These are phyloP conservation scores for Boletus rubescentipes DNA, from an alignment of 768 basidiomycete genomes.

Conservation along the genomic window DNA sequence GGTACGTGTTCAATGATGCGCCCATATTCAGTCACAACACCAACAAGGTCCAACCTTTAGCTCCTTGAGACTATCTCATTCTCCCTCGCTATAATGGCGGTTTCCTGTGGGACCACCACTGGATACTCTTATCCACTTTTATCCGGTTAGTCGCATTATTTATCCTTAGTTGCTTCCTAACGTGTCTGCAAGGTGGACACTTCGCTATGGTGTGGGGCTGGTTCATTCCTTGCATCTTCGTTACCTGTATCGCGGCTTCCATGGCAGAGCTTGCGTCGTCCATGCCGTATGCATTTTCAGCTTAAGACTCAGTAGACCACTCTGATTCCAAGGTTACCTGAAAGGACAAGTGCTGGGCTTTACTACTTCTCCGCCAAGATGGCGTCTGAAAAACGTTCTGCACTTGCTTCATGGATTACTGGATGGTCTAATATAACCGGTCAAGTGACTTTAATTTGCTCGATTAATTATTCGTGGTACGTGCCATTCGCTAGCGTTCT, in stretches of 20 bases:
- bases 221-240: constrained; percentile 16
- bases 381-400: constrained; percentile 23
- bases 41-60: neutral
- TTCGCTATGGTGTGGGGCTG: constrained; percentile 23
- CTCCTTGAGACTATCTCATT: constrained; percentile 26
- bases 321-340: no score
- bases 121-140: constrained; percentile 4
- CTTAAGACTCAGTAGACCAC: neutral
- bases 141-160: constrained; percentile 10
- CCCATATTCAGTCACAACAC: neutral
- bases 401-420: constrained; percentile 29
- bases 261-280: constrained; percentile 11
- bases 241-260: constrained; percentile 11
- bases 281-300: constrained; percentile 1
- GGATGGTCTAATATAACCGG: constrained; percentile 31
- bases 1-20: constrained; percentile 2
- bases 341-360: constrained; percentile 26
- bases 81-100: constrained; percentile 24
- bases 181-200: constrained; percentile 10
- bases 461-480: constrained; percentile 21
- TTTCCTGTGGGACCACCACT: constrained; percentile 20
- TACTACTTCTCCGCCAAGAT: constrained; percentile 31
- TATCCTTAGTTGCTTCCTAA: neutral
- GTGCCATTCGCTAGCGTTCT: neutral
- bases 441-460: constrained; percentile 28